Evolutionary conservation across 2,329 filamentous ascomycete genomes (phyloP), one percentile per base, ranked within the genome.

Genomic region (Lachnellula suecica): DNA sequence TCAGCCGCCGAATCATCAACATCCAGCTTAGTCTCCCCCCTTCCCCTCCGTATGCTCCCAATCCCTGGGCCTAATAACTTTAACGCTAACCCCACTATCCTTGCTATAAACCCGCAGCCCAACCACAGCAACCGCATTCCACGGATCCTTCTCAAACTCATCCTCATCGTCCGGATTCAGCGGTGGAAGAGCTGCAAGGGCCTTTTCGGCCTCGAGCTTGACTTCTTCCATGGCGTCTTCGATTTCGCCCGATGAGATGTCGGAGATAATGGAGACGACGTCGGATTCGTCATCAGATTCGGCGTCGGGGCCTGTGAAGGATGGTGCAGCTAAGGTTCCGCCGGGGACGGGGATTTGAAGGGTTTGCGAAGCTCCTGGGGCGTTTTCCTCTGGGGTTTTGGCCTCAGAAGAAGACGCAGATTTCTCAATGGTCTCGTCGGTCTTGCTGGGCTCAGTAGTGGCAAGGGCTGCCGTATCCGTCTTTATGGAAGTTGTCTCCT

Each of bases 41-140:
- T 54, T 56, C 31, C 52, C 48, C 38, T 44, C 56, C 52, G 15
- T n/a, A 34, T 62, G 55, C 42, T 60, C 62, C 52, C 56, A 57
- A 11, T 49, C 53, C 5, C 47, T 57, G 2, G 59, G 59, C 23
- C 63, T 55, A 9, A 64, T 51, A 23, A 68, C 61, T 13, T 51
- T 59, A 1, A 67, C 56, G 6, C 48, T 56, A 7, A 66, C 62
- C 9, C 51, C 66, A 0, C 64, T 58, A 1, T 69, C 72, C 60
- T 79, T 80, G 63, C 78, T 76, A 65, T 85, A 86, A 5, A 86
- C 78, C 4, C 81, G 76, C 47, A 86, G 70, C 0, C 83, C 82
- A 0, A 86, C 76, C 17, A 85, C 78, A 47, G 76, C 79, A 42
- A 85, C 75, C 4, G 83, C 82, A 63, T 85, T 85, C 83, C 83